Evolutionary conservation across 2,329 filamentous ascomycete genomes (phyloP).

Genomic region (Lecanicillium sp.): DNA sequence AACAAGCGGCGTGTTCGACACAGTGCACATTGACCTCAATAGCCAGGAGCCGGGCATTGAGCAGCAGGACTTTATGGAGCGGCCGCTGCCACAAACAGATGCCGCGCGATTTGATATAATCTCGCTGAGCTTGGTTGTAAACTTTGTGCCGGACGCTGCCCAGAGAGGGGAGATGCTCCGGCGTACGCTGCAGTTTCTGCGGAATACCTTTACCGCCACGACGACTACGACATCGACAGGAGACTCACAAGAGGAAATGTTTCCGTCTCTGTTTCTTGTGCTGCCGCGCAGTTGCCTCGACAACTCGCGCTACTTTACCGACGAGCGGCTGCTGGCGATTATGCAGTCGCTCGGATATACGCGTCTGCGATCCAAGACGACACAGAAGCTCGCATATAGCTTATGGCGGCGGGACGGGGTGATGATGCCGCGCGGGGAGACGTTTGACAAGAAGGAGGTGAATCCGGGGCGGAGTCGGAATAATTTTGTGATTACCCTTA

Average conservation of each 20-base stretch:
- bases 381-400: conserved; percentile 79
- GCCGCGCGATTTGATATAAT: conserved; percentile 76
- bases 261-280: conserved; percentile 79
- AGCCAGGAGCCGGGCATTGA: conserved; percentile 75
- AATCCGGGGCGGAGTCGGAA: conserved; percentile 71
- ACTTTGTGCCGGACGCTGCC: conserved; percentile 76
- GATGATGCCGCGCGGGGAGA: conserved; percentile 8
- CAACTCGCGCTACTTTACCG: conserved; percentile 86
- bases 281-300: conserved; percentile 79
- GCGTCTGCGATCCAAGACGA: conserved; percentile 59
- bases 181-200: conserved; percentile 65
- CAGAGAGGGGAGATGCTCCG: conserved; percentile 79
- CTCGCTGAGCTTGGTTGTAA: conserved; percentile 85
- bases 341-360: conserved; percentile 72
- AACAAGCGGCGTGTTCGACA: conserved; percentile 58
- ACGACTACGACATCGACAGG: no score
- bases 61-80: conserved; percentile 90
- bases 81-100: conserved; percentile 59
- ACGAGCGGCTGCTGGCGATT: conserved; percentile 59
- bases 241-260: conserved; percentile 21
- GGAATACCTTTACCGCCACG: conserved; percentile 11
- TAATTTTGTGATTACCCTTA: conserved; percentile 79
- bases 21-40: conserved; percentile 83
- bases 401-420: conserved; percentile 57
- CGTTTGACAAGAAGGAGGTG: conserved; percentile 67